These are phyloP conservation scores for Fragaria iinumae DNA, from an alignment of 306 rosid species.

Conservation along the genomic window DNA sequence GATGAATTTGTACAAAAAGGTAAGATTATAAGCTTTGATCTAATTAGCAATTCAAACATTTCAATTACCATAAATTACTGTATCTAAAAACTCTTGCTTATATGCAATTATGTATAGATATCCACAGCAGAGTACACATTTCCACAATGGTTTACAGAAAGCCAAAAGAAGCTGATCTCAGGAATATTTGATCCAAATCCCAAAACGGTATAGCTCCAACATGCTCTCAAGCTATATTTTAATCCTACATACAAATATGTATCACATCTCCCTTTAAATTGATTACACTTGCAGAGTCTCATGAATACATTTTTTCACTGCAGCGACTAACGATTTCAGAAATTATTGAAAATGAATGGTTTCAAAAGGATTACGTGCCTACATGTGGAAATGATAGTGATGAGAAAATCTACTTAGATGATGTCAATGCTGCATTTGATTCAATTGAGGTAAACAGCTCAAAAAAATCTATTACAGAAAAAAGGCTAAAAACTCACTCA, in stretches of 20 bases:
- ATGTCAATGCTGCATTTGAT: conserved; percentile 47
- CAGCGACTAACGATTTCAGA: conserved; percentile 62
- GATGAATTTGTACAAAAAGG: conserved; percentile 62
- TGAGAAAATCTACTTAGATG: conserved; percentile 39
- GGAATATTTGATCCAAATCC: conserved; percentile 57
- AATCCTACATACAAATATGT: neutral
- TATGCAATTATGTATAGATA: conserved; percentile 38
- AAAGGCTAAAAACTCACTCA: neutral
- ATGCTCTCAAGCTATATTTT: neutral
- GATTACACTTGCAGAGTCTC: neutral
- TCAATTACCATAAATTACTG: conserved; percentile 14
- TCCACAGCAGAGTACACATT: conserved; percentile 53
- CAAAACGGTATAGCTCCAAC: conserved; percentile 41
- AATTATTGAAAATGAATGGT: conserved; percentile 67
- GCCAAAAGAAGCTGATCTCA: conserved; percentile 58
- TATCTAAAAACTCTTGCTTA: conserved; percentile 26
- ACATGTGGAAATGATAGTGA: conserved; percentile 38
- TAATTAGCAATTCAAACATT: neutral
- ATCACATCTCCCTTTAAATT: neutral
- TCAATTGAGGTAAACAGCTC: conserved; percentile 51
- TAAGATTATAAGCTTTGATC: conserved; percentile 13
- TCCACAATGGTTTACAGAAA: conserved; percentile 64
- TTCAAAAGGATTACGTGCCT: conserved; percentile 60
- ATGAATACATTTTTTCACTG: conserved; percentile 1
- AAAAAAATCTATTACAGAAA: neutral